Evolutionary conservation across 352 stramenopile species (phyloP), one percentile per base, ranked within the genome.

Genomic region (Nothophytophthora sp.): DNA sequence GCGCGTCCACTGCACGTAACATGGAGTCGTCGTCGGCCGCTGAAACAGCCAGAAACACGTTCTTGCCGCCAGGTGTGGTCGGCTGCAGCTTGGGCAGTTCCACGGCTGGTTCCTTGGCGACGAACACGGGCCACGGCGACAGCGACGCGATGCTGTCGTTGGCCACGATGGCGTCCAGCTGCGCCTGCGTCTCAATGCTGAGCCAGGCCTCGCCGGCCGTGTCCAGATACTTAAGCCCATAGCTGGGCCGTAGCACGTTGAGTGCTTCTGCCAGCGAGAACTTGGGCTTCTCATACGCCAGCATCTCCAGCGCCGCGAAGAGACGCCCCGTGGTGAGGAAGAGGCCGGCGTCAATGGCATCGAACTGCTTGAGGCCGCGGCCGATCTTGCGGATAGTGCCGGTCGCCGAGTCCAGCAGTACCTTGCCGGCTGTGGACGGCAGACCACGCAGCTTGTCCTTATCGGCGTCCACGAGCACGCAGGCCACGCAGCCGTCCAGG

Each of bases 261-360:
- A 92, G 50, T n/a, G 82, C 82, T 37, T 92, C 82, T 3, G 82
- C 82, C 3, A 92, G 61, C n/a, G 82, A 92, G 55, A 90, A 92
- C 60, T 90, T 87, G 34, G 77, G 77, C 38, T 90, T 90, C 43
- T 90, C 75, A 37, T 90, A 90, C n/a, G 82, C 82, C 18, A 92
- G 52, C 71, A 89, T 81, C 60, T 92, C 77, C n/a, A 92, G 46
- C 45, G 82, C 82, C n/a, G 80, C 79, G 53, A 92, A 92, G 20
- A 92, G 72, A 3, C 73, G 61, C 0, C 56, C 67, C 0, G 82
- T 90, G 10, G 77, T 89, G 18, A 92, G 63, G 42, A 92, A 92
- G 16, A 92, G 52, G 5, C 82, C 82, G 0, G 82, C 82, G 46
- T 92, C 82, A 47, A 92, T 87, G 5, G 79, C 79, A 38, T 92